A percentile compares a stretch with the other conserved stretches of the same genome.
Evolutionary conservation across 2,329 filamentous ascomycete genomes (phyloP).

Genomic region (Albifimbria verrucaria): DNA sequence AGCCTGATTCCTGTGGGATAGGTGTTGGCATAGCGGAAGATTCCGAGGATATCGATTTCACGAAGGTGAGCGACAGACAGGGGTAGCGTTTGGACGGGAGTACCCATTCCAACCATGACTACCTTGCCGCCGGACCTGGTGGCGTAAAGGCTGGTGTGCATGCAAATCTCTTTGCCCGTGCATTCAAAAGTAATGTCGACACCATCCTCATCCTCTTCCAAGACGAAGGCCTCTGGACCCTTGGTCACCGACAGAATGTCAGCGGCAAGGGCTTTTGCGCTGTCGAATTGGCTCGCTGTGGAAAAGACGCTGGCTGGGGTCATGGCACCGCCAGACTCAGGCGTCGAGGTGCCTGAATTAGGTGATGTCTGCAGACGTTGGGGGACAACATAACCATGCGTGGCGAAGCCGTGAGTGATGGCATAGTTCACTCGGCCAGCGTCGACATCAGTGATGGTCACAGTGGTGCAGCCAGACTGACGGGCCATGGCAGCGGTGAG

Average conservation of each 20-base stretch:
- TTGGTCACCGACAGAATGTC: constrained; percentile 45
- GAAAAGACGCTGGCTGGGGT: constrained; percentile 45
- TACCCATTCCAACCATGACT: constrained; percentile 78
- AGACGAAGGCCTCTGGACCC: constrained; percentile 18
- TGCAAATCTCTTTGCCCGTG: constrained; percentile 71
- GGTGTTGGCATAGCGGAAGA: constrained; percentile 75
- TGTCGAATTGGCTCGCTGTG: constrained; percentile 46
- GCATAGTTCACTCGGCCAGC: constrained; percentile 58
- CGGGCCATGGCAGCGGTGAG: constrained; percentile 61
- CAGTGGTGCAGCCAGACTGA: constrained; percentile 55
- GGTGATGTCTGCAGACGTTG: constrained; percentile 38
- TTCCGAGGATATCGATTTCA: constrained; percentile 75
- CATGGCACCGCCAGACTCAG: constrained; percentile 28
- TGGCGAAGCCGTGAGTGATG: constrained; percentile 55
- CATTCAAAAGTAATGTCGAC: constrained; percentile 73
- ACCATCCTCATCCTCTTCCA: constrained; percentile 61
- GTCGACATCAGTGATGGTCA: constrained; percentile 61
- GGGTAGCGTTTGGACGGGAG: constrained; percentile 70
- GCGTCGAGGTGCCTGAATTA: constrained; percentile 47
- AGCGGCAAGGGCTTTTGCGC: constrained; percentile 45
- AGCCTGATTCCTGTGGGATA: constrained; percentile 68
- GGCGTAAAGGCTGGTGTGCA: constrained; percentile 72
- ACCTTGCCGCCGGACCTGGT: constrained; percentile 68
- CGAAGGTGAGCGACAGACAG: constrained; percentile 69
- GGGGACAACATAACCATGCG: constrained; percentile 54